Evolutionary conservation across 306 rosid genomes (phyloP), one percentile per base, ranked within the genome.

Genomic region (Pterocarpus macrocarpus): DNA sequence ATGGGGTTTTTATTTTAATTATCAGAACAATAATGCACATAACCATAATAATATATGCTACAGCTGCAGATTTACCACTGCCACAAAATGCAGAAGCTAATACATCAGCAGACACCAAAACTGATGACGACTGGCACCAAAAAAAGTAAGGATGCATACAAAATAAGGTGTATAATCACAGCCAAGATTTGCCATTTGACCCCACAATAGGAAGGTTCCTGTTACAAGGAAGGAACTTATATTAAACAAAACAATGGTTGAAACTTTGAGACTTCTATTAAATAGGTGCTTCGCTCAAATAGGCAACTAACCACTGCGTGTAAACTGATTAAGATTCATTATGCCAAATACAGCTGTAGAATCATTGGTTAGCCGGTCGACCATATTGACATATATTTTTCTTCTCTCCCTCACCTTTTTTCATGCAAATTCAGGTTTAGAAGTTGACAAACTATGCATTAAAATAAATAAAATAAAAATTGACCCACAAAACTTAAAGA

Each of bases 81-180:
- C 85, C 78, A 83, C 85, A 71, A 71, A 67, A 59, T 67, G 65
- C 3, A 74, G 57, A 56, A 73, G 78, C 17, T 33, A 71, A 76
- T 65, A 67, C 83, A 83, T 76, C 81, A 81, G 56, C 88, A 73
- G 43, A 69, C 61, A 72, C 79, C 83, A 81, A 74, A 71, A 62
- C 5, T 82, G 90, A 82, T 69, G 86, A 80, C 75, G 88, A 89
- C 78, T 71, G 59, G 72, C 32, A 75, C 57, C 79, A 17, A 78
- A 66, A 68, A 63, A 68, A 50, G 76, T 41, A 80, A 69, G 68
- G 55, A 50, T 50, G 1, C 57, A 57, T 74, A 69, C 62, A 44
- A 72, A 73, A 69, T 67, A 55, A 76, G 76, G 73, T 38, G 41
- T 79, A 34, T 45, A 77, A 76, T 62, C 79, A 71, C 34, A 56